Percentiles rank a stretch among this genome's conserved stretches.
Evolutionary conservation across 345 rosid genomes (phyloP).

Genomic region (Salix arbutifolia): DNA sequence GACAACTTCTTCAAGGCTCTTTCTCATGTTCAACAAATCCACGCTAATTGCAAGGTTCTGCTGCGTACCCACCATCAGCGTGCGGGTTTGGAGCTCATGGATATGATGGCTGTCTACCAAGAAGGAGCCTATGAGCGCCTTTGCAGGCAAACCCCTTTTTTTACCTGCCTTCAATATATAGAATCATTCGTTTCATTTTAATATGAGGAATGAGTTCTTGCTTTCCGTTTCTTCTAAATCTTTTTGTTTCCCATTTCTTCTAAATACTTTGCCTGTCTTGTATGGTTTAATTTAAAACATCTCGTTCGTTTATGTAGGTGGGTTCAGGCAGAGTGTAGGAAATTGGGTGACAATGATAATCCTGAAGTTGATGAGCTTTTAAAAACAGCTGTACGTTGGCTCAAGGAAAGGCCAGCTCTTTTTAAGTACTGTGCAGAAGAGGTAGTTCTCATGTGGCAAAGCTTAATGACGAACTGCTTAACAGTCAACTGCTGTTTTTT

Average conservation of each 20-base stretch:
- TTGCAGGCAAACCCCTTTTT: slow-evolving; percentile 61
- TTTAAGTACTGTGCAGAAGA: slow-evolving; percentile 99
- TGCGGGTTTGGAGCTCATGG: slow-evolving; percentile 98
- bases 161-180: neutral
- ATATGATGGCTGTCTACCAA: slow-evolving; percentile 97
- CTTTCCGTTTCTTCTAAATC: too few species aligned
- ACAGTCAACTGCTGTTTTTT: neutral
- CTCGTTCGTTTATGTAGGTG: slow-evolving; percentile 45
- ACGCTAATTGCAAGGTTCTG: slow-evolving; percentile 87
- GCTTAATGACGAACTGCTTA: slow-evolving; percentile 1
- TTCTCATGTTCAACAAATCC: slow-evolving; percentile 91
- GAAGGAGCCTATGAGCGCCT: slow-evolving; percentile 99
- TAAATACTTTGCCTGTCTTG: neutral
- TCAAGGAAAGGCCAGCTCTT: slow-evolving; percentile 91
- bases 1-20: slow-evolving; percentile 92
- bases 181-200: neutral
- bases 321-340: slow-evolving; percentile 98
- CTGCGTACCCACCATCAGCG: slow-evolving; percentile 99
- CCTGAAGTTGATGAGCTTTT: slow-evolving; percentile 88
- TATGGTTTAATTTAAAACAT: neutral
- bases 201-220: too few species aligned
- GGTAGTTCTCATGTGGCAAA: slow-evolving; percentile 42
- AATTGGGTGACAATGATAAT: slow-evolving; percentile 85
- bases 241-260: neutral
- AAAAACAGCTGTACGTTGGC: slow-evolving; percentile 78